Conservation (phyloP, 1,284 basidiomycete genomes). For the Naganishia liquefaciens region DNA sequence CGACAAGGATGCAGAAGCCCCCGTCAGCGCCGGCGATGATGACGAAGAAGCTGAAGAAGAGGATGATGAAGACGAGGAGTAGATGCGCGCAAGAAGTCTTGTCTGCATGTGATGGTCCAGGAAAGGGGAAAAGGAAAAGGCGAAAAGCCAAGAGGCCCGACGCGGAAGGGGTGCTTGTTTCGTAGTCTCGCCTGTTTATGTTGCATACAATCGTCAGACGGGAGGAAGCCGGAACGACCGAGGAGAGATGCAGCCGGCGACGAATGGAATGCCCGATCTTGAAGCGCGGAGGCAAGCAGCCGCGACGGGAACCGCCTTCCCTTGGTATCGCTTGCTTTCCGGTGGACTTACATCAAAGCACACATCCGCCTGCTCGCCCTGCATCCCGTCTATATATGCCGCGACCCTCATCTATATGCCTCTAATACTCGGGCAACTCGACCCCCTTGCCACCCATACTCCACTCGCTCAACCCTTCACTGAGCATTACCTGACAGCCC, state of each 20-base stretch:
- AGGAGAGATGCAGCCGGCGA: too few species aligned
- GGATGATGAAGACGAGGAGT: conserved; percentile 22
- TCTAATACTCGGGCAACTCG: conserved; percentile 29
- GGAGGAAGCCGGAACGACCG: neutral
- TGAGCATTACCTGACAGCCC: conserved; percentile 53
- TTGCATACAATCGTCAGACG: conserved; percentile 12
- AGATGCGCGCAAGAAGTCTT: neutral
- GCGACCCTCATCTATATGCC: neutral
- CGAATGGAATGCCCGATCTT: too few species aligned
- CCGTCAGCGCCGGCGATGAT: conserved; percentile 19
- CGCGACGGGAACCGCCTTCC: too few species aligned
- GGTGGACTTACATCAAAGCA: too few species aligned
- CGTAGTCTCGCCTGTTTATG: neutral
- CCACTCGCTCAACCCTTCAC: conserved; percentile 46
- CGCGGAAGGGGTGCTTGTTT: neutral
- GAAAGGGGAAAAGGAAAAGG: conserved; percentile 5
- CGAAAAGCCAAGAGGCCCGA: neutral
- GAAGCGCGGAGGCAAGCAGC: too few species aligned
- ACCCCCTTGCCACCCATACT: conserved; percentile 37
- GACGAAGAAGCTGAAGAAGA: conserved; percentile 18
- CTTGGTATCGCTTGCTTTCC: too few species aligned
- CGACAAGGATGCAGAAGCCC: conserved; percentile 25
- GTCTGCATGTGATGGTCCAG: too few species aligned
- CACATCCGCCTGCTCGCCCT: neutral
- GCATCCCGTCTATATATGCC: neutral